phyloP scores from a whole-genome alignment of 805 yeast species.

The Yarrowia osloensis region DNA sequence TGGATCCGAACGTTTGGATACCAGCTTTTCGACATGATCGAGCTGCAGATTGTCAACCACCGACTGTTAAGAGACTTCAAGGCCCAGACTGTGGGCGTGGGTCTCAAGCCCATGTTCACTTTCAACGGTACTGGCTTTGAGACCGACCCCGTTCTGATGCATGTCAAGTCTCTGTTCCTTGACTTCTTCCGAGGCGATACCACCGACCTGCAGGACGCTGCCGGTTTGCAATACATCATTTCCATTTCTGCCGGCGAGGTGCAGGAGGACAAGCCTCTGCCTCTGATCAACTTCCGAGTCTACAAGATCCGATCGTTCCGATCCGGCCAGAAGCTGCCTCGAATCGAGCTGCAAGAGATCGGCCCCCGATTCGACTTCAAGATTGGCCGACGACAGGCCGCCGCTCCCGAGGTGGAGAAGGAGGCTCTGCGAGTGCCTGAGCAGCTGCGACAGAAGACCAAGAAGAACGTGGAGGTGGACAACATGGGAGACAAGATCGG shows the following conservation, averaged over 20 bases:
- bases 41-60: slow-evolving; percentile 67
- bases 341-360: slow-evolving; percentile 91
- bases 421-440: slow-evolving; percentile 82
- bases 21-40: slow-evolving; percentile 92
- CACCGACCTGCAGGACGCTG: slow-evolving; percentile 83
- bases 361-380: slow-evolving; percentile 95
- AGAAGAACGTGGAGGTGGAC: slow-evolving; percentile 88
- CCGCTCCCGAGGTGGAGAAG: slow-evolving; percentile 85
- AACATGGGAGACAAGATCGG: slow-evolving; percentile 95
- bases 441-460: slow-evolving; percentile 75
- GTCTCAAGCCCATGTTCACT: slow-evolving; percentile 90
- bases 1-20: slow-evolving; percentile 88
- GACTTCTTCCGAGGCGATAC: slow-evolving; percentile 87
- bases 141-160: slow-evolving; percentile 79
- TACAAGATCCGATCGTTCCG: slow-evolving; percentile 79
- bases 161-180: slow-evolving; percentile 81
- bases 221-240: slow-evolving; percentile 90
- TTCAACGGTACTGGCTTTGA: slow-evolving; percentile 94
- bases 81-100: slow-evolving; percentile 76
- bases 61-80: slow-evolving; percentile 80
- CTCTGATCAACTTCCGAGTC: slow-evolving; percentile 85
- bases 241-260: slow-evolving; percentile 78
- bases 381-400: slow-evolving; percentile 79
- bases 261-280: slow-evolving; percentile 68
- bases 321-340: slow-evolving; percentile 82